Evolutionary conservation across 805 yeast genomes (phyloP).

Genomic region (Lipomyces yamanashiensis): DNA sequence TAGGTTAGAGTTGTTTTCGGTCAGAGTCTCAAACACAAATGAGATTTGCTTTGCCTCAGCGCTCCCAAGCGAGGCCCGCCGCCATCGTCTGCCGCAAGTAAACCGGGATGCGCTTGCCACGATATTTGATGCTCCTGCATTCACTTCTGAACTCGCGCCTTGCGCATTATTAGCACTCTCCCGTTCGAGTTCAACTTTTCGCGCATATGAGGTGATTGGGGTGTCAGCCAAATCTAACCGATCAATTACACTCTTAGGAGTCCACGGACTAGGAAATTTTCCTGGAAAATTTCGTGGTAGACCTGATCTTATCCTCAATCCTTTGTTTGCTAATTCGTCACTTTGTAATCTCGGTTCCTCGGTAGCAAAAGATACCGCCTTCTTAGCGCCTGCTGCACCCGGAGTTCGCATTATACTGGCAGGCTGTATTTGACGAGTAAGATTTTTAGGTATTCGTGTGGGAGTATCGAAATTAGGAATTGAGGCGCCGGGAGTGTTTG

Average conservation of each 20-base stretch:
- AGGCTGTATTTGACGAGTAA: constrained; percentile 3
- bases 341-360: not conserved
- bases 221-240: constrained; percentile 25
- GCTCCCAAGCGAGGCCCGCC: constrained; percentile 1
- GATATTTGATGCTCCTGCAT: not conserved
- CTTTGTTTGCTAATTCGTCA: not conserved
- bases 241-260: constrained; percentile 28
- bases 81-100: not conserved
- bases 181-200: constrained; percentile 4
- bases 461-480: constrained; percentile 24
- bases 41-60: constrained; percentile 8
- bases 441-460: constrained; percentile 10
- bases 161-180: not conserved
- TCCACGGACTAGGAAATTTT: constrained; percentile 39
- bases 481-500: not conserved
- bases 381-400: constrained; percentile 27
- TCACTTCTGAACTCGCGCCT: too few species aligned
- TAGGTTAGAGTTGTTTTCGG: constrained; percentile 18
- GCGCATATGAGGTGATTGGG: constrained; percentile 19
- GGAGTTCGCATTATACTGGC: constrained; percentile 35
- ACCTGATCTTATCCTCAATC: constrained; percentile 31
- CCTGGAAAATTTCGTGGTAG: constrained; percentile 38
- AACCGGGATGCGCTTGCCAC: not conserved
- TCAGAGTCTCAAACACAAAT: constrained; percentile 4
- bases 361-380: constrained; percentile 29